phyloP scores from a whole-genome alignment of 2,329 filamentous ascomycete species.

The Ophiostoma novo-ulmi region DNA sequence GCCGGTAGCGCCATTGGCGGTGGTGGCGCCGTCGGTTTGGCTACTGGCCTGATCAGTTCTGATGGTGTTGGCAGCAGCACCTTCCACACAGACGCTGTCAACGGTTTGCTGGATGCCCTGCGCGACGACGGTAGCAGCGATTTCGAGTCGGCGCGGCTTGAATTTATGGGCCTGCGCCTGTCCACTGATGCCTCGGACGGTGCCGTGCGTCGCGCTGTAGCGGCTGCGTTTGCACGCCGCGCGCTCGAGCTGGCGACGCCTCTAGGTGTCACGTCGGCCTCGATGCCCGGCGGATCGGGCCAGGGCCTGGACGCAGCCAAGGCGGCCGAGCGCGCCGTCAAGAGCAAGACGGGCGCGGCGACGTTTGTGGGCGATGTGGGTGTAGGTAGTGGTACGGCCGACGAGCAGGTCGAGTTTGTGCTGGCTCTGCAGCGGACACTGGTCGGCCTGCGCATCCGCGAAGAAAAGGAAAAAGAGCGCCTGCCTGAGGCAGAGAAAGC shows the following conservation, averaged over 20 bases:
- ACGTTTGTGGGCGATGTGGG: constrained; percentile 41
- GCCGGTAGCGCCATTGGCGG: neutral
- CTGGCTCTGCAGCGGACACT: constrained; percentile 77
- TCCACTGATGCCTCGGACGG: constrained; percentile 84
- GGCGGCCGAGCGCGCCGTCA: constrained; percentile 60
- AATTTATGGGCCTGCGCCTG: constrained; percentile 90
- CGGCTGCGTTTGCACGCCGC: constrained; percentile 76
- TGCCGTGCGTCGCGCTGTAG: constrained; percentile 81
- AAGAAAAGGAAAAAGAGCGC: constrained; percentile 16
- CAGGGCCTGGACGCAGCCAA: constrained; percentile 52
- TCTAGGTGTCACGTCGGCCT: constrained; percentile 34
- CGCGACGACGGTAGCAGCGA: constrained; percentile 66
- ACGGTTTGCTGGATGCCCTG: constrained; percentile 80
- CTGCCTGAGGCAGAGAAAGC: neutral
- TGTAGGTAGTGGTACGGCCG: constrained; percentile 45
- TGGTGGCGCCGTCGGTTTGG: constrained; percentile 36
- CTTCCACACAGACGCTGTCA: constrained; percentile 84
- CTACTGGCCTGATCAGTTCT: neutral
- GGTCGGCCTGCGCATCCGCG: constrained; percentile 42
- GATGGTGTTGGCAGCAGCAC: constrained; percentile 35
- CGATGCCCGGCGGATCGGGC: constrained; percentile 35
- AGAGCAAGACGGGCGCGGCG: constrained; percentile 47
- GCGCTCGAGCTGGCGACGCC: constrained; percentile 62
- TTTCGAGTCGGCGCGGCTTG: constrained; percentile 76
- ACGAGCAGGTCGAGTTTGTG: constrained; percentile 83